These are phyloP conservation scores for Kodamaea sagamina DNA, from an alignment of 805 yeast species.

Conservation along the genomic window DNA sequence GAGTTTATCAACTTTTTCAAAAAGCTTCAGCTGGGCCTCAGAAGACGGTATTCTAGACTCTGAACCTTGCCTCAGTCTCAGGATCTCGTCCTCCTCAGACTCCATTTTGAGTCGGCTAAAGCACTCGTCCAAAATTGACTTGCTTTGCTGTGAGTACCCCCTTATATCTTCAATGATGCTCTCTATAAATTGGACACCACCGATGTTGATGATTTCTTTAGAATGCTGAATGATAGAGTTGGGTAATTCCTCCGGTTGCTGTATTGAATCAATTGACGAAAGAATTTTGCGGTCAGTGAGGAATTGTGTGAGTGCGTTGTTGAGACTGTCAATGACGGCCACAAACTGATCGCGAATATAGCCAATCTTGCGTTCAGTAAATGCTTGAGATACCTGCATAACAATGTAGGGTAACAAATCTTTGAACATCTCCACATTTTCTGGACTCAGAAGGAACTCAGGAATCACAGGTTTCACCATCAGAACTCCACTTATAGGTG, in stretches of 20 bases:
- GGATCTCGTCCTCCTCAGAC: slow-evolving; percentile 52
- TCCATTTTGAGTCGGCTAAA: slow-evolving; percentile 51
- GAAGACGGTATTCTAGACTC: slow-evolving; percentile 46
- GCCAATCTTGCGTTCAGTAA: slow-evolving; percentile 60
- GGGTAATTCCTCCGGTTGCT: slow-evolving; percentile 60
- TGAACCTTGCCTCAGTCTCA: slow-evolving; percentile 55
- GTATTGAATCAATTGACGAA: slow-evolving; percentile 60
- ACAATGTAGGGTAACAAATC: slow-evolving; percentile 66
- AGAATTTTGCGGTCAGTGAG: slow-evolving; percentile 57
- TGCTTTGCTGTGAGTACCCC: slow-evolving; percentile 42
- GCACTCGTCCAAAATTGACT: slow-evolving; percentile 46
- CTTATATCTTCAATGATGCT: slow-evolving; percentile 49
- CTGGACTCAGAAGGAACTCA: slow-evolving; percentile 29
- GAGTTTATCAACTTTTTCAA: slow-evolving; percentile 45
- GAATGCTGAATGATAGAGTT: slow-evolving; percentile 55
- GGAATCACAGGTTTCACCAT: slow-evolving; percentile 56
- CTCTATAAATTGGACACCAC: slow-evolving; percentile 51
- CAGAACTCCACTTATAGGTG: slow-evolving; percentile 48
- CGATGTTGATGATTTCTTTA: slow-evolving; percentile 51
- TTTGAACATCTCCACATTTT: slow-evolving; percentile 46
- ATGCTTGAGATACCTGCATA: slow-evolving; percentile 66
- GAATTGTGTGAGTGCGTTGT: slow-evolving; percentile 44
- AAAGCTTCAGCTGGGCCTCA: slow-evolving; percentile 43
- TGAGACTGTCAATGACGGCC: slow-evolving; percentile 52
- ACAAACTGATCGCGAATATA: slow-evolving; percentile 48